Evolutionary conservation across 2,329 filamentous ascomycete genomes (phyloP).

Genomic region (Pyricularia grisea): DNA sequence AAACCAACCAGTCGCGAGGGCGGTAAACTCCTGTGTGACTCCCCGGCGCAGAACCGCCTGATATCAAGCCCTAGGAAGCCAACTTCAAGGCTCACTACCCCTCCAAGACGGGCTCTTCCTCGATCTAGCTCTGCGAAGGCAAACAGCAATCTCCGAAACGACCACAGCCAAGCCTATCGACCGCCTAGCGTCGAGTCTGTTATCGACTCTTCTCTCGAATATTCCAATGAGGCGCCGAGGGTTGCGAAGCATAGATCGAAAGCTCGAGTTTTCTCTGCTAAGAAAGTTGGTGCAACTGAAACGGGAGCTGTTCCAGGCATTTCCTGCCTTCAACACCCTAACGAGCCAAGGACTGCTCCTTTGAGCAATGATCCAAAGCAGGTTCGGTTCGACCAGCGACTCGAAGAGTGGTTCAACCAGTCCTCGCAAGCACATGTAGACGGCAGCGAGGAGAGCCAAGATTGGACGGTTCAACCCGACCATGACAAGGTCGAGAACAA

Average conservation of each 20-base stretch:
- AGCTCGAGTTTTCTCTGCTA: background rate
- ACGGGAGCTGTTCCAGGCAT: background rate
- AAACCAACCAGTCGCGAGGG: background rate
- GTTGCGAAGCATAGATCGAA: too few relatives aligned
- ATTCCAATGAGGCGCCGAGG: background rate
- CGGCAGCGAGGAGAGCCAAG: background rate
- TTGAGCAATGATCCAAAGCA: background rate
- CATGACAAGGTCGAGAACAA: background rate
- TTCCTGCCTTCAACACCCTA: background rate
- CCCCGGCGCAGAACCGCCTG: background rate
- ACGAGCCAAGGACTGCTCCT: background rate
- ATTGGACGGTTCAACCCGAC: background rate
- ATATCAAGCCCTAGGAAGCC: background rate
- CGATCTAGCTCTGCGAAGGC: background rate
- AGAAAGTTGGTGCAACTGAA: background rate
- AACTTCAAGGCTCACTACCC: background rate
- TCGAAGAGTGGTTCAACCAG: slow-evolving; percentile 3
- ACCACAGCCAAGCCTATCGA: background rate
- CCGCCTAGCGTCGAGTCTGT: slow-evolving; percentile 6
- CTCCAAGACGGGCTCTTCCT: background rate
- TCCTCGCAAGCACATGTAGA: background rate
- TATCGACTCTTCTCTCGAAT: slow-evolving; percentile 3
- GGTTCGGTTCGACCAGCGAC: slow-evolving; percentile 1
- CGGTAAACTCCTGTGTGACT: background rate
- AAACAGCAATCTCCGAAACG: background rate